A percentile compares a stretch with the other conserved stretches of the same genome.
Evolutionary conservation across 139 green algal genomes (phyloP).

Genomic region (Picochlorum costavermella): DNA sequence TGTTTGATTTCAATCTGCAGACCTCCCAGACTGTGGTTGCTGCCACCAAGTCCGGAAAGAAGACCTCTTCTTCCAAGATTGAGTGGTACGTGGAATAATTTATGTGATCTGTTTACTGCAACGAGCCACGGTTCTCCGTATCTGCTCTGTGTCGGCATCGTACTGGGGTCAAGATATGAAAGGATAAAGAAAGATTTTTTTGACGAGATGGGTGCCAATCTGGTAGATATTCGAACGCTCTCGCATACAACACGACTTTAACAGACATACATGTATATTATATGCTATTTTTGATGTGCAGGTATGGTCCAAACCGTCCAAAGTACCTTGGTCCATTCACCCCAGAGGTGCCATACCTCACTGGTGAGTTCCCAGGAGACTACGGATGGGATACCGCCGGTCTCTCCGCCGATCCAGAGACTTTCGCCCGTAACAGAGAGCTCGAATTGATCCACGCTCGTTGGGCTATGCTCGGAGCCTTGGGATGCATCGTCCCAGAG

Average conservation of each 20-base stretch:
- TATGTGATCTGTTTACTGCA: background rate
- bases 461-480: constrained; percentile 91
- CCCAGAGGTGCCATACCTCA: constrained; percentile 36
- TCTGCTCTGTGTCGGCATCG: background rate
- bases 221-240: too few relatives aligned
- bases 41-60: constrained; percentile 19
- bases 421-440: constrained; percentile 67
- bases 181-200: too few relatives aligned
- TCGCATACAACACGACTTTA: too few relatives aligned
- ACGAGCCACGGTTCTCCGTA: background rate
- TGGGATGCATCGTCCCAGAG: constrained; percentile 81
- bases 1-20: background rate
- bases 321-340: constrained; percentile 86
- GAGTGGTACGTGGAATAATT: constrained; percentile 5
- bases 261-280: too few relatives aligned
- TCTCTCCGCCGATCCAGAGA: constrained; percentile 77
- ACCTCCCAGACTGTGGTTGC: constrained; percentile 7
- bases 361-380: constrained; percentile 56
- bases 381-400: constrained; percentile 73
- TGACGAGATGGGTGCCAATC: too few relatives aligned
- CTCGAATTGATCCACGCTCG: constrained; percentile 78
- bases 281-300: background rate
- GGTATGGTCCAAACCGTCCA: constrained; percentile 75
- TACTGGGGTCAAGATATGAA: too few relatives aligned
- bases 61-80: constrained; percentile 16